phyloP scores from a whole-genome alignment of 139 green algal species.

The Trebouxia sp. region DNA sequence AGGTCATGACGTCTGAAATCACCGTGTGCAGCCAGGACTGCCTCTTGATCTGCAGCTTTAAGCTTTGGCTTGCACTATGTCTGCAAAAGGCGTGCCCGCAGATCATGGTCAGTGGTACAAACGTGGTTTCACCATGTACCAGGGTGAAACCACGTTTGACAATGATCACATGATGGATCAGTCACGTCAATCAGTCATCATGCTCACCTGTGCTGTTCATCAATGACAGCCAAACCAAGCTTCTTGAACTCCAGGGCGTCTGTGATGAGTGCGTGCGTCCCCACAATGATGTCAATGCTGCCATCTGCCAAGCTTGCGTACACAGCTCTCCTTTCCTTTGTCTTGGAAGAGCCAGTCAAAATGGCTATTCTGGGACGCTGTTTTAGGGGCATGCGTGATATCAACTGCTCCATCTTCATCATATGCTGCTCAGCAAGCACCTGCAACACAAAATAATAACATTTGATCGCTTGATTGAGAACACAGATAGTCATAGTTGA shows the following conservation, averaged over 20 bases:
- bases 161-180: too few relatives aligned
- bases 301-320: slow-evolving; percentile 44
- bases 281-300: slow-evolving; percentile 69
- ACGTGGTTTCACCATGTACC: too few relatives aligned
- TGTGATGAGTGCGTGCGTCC: slow-evolving; percentile 83
- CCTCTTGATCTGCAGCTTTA: slow-evolving; percentile 56
- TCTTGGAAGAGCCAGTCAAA: slow-evolving; percentile 49
- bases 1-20: too few relatives aligned
- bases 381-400: slow-evolving; percentile 43
- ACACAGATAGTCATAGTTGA: too few relatives aligned
- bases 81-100: too few relatives aligned
- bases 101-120: too few relatives aligned
- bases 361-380: slow-evolving; percentile 32
- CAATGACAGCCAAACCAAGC: slow-evolving; percentile 89
- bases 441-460: background rate
- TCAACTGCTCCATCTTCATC: slow-evolving; percentile 48
- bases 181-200: too few relatives aligned
- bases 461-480: background rate
- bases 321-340: slow-evolving; percentile 31
- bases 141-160: too few relatives aligned
- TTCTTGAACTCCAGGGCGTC: slow-evolving; percentile 58
- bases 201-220: slow-evolving; percentile 93
- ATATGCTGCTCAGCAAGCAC: slow-evolving; percentile 74
- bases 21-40: slow-evolving; percentile 80
- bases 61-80: slow-evolving; percentile 81